These are phyloP conservation scores for Amanita muscaria DNA, from an alignment of 768 basidiomycete genomes.

Conservation along the genomic window DNA sequence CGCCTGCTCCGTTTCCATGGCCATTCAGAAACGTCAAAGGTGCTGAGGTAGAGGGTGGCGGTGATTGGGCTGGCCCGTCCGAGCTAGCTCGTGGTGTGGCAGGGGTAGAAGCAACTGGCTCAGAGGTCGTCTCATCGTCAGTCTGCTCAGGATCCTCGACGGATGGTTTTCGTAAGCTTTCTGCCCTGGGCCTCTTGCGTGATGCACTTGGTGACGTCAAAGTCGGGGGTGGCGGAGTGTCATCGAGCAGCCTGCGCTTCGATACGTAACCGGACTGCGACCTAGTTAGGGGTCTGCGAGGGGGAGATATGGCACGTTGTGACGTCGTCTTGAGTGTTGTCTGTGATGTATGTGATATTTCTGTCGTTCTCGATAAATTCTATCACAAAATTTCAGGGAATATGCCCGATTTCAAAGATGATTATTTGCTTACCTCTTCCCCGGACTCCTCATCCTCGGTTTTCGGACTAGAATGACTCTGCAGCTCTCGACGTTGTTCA, in stretches of 20 bases:
- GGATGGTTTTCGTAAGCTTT: not conserved
- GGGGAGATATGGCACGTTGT: not conserved
- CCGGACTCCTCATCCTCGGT: not conserved
- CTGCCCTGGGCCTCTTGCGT: conserved; percentile 5
- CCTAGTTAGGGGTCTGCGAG: conserved; percentile 25
- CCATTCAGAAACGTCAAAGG: conserved; percentile 12
- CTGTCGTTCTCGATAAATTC: not conserved
- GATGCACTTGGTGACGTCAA: not conserved
- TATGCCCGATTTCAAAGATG: not conserved
- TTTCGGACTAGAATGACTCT: not conserved
- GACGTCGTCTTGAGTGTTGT: conserved; percentile 3
- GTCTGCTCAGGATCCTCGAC: conserved; percentile 8
- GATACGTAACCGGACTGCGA: conserved; percentile 26
- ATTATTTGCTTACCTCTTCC: not conserved
- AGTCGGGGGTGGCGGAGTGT: conserved; percentile 3
- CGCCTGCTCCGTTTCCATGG: conserved; percentile 10
- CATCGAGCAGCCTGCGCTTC: conserved; percentile 21
- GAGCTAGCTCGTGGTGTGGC: not conserved
- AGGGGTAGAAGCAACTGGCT: not conserved
- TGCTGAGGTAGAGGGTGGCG: conserved; percentile 1
- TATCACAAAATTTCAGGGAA: conserved; percentile 1
- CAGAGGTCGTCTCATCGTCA: conserved; percentile 6
- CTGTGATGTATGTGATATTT: conserved; percentile 6
- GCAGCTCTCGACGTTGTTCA: conserved; percentile 7
- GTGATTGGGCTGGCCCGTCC: not conserved